Conservation (phyloP, 805 yeast genomes). For the Debaryomyces prosopidis region DNA sequence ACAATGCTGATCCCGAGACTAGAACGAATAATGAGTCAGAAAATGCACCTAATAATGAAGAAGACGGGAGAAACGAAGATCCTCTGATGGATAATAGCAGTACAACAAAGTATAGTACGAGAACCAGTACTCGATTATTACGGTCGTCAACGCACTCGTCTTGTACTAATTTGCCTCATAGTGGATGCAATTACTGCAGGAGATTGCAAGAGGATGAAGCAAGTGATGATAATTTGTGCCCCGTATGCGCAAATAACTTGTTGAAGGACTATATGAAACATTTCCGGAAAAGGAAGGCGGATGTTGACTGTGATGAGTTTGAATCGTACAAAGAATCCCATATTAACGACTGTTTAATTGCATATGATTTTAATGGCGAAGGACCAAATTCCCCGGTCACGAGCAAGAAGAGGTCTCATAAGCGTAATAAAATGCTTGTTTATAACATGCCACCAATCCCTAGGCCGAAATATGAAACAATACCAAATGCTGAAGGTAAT, state of each 20-base stretch:
- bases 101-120: conserved; percentile 19
- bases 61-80: not conserved
- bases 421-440: conserved; percentile 81
- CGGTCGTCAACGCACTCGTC: conserved; percentile 22
- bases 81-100: conserved; percentile 9
- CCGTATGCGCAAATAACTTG: conserved; percentile 39
- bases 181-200: conserved; percentile 5
- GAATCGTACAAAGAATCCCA: conserved; percentile 59
- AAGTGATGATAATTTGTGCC: conserved; percentile 39
- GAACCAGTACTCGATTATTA: conserved; percentile 17
- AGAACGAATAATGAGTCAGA: not conserved
- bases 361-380: conserved; percentile 62
- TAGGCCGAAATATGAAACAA: conserved; percentile 34
- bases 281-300: conserved; percentile 11
- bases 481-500: conserved; percentile 17
- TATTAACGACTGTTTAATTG: conserved; percentile 71
- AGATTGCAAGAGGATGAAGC: conserved; percentile 17
- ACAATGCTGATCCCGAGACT: not conserved
- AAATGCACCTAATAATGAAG: conserved; percentile 13
- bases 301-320: conserved; percentile 17
- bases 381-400: conserved; percentile 35
- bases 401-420: conserved; percentile 17
- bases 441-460: conserved; percentile 58
- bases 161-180: conserved; percentile 5
- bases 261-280: conserved; percentile 18